Conservation (phyloP, 2,329 filamentous ascomycete genomes). For the Byssochlamys sp. region DNA sequence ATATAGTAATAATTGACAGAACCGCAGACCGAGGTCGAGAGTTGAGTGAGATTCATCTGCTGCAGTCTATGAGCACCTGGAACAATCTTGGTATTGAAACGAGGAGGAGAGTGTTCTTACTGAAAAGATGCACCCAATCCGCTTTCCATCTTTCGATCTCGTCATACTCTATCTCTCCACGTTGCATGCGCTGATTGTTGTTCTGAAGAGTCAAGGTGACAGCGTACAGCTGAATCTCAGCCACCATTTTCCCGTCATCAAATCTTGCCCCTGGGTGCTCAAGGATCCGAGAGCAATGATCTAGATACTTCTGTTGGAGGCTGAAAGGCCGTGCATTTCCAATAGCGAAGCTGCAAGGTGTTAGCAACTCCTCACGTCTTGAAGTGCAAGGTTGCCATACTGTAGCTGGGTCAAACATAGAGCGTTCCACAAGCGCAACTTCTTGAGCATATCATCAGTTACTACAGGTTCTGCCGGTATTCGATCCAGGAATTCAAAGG, state of each 20-base stretch:
- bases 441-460: conserved; percentile 19
- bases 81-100: background rate
- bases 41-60: conserved; percentile 21
- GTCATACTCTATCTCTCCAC: background rate
- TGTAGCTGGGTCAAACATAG: conserved; percentile 25
- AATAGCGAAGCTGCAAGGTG: conserved; percentile 1
- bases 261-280: conserved; percentile 1
- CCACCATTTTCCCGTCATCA: conserved; percentile 1
- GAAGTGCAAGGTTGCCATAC: conserved; percentile 11
- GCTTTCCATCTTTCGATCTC: conserved; percentile 1
- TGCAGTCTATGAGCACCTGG: conserved; percentile 5
- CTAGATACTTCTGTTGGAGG: conserved; percentile 3
- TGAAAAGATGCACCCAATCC: conserved; percentile 3
- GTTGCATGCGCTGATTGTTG: conserved; percentile 1
- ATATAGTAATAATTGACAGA: conserved; percentile 27
- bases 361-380: background rate
- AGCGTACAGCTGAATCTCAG: conserved; percentile 2
- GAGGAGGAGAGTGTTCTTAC: background rate
- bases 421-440: conserved; percentile 26
- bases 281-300: conserved; percentile 2
- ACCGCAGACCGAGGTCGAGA: conserved; percentile 25
- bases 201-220: conserved; percentile 1
- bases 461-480: conserved; percentile 14
- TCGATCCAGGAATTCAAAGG: conserved; percentile 14
- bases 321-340: conserved; percentile 1